Conservation (phyloP, 768 basidiomycete genomes). For the Mycena floridula region DNA sequence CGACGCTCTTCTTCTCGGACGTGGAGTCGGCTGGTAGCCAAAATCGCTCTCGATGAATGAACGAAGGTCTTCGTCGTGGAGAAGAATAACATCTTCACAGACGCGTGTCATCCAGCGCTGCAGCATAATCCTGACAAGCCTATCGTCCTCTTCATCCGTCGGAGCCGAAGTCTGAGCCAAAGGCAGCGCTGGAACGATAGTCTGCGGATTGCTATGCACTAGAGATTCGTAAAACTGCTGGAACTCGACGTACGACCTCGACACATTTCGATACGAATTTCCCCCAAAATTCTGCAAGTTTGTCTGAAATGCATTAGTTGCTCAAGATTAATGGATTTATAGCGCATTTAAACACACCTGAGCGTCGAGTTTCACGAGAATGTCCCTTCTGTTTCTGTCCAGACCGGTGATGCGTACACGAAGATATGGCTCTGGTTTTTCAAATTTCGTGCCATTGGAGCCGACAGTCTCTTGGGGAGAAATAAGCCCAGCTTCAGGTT, state of each 20-base stretch:
- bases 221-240: slow-evolving; percentile 90
- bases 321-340: too few relatives aligned
- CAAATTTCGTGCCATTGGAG: slow-evolving; percentile 65
- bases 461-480: slow-evolving; percentile 63
- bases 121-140: slow-evolving; percentile 89
- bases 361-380: slow-evolving; percentile 90
- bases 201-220: slow-evolving; percentile 88
- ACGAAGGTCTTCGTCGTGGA: slow-evolving; percentile 88
- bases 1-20: slow-evolving; percentile 63
- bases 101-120: slow-evolving; percentile 93
- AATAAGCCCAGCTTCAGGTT: slow-evolving; percentile 77
- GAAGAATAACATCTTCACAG: slow-evolving; percentile 85
- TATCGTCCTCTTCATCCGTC: slow-evolving; percentile 97
- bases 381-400: slow-evolving; percentile 93
- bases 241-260: slow-evolving; percentile 92
- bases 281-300: slow-evolving; percentile 91
- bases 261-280: slow-evolving; percentile 87
- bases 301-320: slow-evolving; percentile 47
- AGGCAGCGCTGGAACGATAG: slow-evolving; percentile 92
- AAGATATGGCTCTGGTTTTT: slow-evolving; percentile 79
- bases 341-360: slow-evolving; percentile 77
- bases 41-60: slow-evolving; percentile 97
- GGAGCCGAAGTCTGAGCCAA: slow-evolving; percentile 95
- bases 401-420: slow-evolving; percentile 85
- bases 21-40: slow-evolving; percentile 85